Evolutionary conservation across 257 asterid genomes (phyloP).

Genomic region (Paraleonurus japonicus): DNA sequence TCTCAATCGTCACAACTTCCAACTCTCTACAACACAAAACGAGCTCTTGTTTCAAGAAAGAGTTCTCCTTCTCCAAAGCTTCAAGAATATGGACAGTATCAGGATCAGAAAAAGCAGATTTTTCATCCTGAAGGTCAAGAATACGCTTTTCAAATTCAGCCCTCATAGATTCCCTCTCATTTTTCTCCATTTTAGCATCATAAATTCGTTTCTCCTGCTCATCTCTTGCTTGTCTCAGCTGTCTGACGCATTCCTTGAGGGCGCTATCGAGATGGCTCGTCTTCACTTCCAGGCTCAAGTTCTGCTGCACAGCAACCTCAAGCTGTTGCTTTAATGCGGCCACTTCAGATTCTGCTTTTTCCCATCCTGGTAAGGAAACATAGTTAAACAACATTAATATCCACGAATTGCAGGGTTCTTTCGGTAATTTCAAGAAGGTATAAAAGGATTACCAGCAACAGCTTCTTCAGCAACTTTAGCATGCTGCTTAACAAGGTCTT

Average conservation of each 20-base stretch:
- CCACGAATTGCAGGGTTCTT: background rate
- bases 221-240: constrained; percentile 63
- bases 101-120: constrained; percentile 31
- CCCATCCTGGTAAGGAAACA: constrained; percentile 60
- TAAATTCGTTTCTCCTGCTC: constrained; percentile 50
- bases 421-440: no score
- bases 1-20: constrained; percentile 46
- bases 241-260: constrained; percentile 74
- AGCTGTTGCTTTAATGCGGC: constrained; percentile 60
- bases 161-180: constrained; percentile 42
- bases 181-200: constrained; percentile 41
- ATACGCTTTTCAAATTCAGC: constrained; percentile 54
- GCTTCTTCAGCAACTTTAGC: constrained; percentile 90
- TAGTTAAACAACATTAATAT: background rate
- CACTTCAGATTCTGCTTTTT: constrained; percentile 83
- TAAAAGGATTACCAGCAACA: constrained; percentile 62
- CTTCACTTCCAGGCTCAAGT: constrained; percentile 58
- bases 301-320: constrained; percentile 63
- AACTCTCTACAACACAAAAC: constrained; percentile 40
- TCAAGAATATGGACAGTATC: constrained; percentile 37
- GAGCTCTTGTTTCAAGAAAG: constrained; percentile 49
- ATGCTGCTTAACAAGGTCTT: constrained; percentile 82
- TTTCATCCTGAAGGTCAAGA: constrained; percentile 37
- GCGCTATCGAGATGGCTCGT: constrained; percentile 73
- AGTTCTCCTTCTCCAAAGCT: constrained; percentile 53